phyloP scores from a whole-genome alignment of 2,329 filamentous ascomycete genomes.

The Diaporthe longicolla region DNA sequence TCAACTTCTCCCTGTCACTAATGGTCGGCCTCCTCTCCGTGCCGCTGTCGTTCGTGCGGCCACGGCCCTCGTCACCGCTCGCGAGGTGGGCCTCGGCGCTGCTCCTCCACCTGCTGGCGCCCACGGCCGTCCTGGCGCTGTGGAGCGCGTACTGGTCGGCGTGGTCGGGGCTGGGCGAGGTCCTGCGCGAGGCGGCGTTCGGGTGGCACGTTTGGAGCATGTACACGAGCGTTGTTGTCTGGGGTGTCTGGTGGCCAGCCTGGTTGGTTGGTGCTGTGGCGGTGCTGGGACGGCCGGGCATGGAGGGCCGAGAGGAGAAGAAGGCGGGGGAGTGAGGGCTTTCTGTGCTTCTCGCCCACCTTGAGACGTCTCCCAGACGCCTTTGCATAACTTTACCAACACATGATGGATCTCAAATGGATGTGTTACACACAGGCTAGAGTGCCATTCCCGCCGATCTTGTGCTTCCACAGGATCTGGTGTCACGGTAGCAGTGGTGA shows the following conservation, averaged over 20 bases:
- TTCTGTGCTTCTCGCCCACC: neutral
- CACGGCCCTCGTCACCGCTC: conserved; percentile 57
- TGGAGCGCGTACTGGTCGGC: conserved; percentile 57
- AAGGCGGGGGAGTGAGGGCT: neutral
- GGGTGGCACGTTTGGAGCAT: conserved; percentile 92
- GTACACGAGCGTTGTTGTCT: conserved; percentile 91
- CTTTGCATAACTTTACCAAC: neutral
- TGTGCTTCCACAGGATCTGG: no score
- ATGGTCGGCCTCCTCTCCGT: conserved; percentile 83
- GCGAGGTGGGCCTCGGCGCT: conserved; percentile 60
- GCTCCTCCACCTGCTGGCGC: conserved; percentile 73
- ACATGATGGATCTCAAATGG: conserved; percentile 2
- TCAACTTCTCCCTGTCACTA: conserved; percentile 95
- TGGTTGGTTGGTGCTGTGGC: conserved; percentile 79
- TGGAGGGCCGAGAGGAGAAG: conserved; percentile 34
- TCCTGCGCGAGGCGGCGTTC: conserved; percentile 82
- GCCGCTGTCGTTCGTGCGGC: conserved; percentile 82
- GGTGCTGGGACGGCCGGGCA: conserved; percentile 59
- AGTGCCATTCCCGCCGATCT: neutral
- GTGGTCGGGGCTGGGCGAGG: conserved; percentile 61
- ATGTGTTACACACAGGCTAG: neutral
- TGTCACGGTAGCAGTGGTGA: neutral
- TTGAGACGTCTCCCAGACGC: no score
- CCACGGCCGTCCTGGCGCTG: conserved; percentile 67
- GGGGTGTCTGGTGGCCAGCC: conserved; percentile 95